These are phyloP conservation scores for Halophytophthora batemanensis DNA, from an alignment of 352 stramenopile genomes.

Conservation along the genomic window DNA sequence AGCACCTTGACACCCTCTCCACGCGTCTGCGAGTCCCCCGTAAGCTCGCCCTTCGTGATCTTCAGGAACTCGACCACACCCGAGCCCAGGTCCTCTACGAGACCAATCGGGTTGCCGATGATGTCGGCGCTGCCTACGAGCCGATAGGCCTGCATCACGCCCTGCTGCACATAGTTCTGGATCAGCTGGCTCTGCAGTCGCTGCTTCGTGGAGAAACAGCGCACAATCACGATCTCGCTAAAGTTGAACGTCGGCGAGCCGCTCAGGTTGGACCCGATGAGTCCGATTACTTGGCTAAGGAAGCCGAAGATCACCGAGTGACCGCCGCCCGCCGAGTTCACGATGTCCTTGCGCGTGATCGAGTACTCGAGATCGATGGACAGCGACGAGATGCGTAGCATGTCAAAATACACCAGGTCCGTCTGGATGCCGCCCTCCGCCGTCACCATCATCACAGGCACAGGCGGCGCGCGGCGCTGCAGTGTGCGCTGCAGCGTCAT, in stretches of 20 bases:
- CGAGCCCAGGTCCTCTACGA: slow-evolving; percentile 85
- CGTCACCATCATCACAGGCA: slow-evolving; percentile 53
- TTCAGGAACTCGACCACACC: slow-evolving; percentile 86
- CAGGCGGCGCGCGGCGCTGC: slow-evolving; percentile 50
- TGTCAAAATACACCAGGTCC: slow-evolving; percentile 81
- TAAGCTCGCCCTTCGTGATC: slow-evolving; percentile 85
- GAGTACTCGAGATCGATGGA: slow-evolving; percentile 79
- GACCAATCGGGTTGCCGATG: slow-evolving; percentile 83
- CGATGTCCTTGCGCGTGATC: slow-evolving; percentile 83
- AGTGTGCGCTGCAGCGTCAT: slow-evolving; percentile 62
- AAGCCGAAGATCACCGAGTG: slow-evolving; percentile 80
- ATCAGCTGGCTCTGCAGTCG: slow-evolving; percentile 75
- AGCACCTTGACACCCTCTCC: slow-evolving; percentile 85
- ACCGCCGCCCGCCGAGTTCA: slow-evolving; percentile 49
- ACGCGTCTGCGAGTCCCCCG: slow-evolving; percentile 77
- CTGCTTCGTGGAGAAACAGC: slow-evolving; percentile 82
- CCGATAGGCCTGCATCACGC: slow-evolving; percentile 81
- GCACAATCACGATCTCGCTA: slow-evolving; percentile 80
- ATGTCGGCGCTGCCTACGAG: slow-evolving; percentile 83
- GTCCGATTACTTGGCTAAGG: slow-evolving; percentile 73
- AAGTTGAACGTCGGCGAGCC: slow-evolving; percentile 82
- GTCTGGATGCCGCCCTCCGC: slow-evolving; percentile 67
- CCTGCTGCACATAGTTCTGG: slow-evolving; percentile 81
- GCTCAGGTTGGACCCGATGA: slow-evolving; percentile 84
- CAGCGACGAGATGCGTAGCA: slow-evolving; percentile 70